A percentile compares a stretch with the other conserved stretches of the same genome.
Evolutionary conservation across 176 grass and related monocot genomes (phyloP).

Genomic region (Aegilops bicornis): DNA sequence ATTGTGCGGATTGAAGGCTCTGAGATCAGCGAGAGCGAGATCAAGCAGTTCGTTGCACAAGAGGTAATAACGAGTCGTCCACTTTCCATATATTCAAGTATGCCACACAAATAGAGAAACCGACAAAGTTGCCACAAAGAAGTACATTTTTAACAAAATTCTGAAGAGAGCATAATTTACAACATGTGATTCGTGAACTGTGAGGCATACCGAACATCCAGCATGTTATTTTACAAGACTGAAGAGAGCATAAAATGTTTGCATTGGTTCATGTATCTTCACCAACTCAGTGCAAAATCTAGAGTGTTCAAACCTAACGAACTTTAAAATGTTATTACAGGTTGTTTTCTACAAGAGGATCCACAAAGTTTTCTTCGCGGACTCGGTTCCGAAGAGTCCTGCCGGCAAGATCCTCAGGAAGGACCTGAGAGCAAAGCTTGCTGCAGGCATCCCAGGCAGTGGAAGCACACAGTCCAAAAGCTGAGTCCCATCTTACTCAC

Average conservation of each 20-base stretch:
- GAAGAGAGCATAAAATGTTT: not conserved
- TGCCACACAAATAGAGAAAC: not conserved
- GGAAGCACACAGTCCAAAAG: conserved; percentile 21
- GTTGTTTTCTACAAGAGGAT: conserved; percentile 98
- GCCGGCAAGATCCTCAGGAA: conserved; percentile 94
- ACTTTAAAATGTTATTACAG: conserved; percentile 26
- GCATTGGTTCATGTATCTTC: not conserved
- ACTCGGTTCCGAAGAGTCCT: conserved; percentile 78
- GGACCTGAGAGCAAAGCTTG: conserved; percentile 80
- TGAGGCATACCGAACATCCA: too few species aligned
- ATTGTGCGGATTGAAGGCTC: conserved; percentile 69
- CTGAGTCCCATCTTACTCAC: not conserved
- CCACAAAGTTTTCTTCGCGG: conserved; percentile 71
- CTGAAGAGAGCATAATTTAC: not conserved
- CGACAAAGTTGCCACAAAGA: not conserved
- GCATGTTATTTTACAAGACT: not conserved
- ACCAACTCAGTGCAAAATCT: not conserved
- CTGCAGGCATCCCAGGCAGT: conserved; percentile 29
- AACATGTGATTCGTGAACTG: too few species aligned
- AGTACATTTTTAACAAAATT: not conserved
- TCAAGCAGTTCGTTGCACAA: conserved; percentile 83
- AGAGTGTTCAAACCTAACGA: not conserved
- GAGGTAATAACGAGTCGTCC: conserved; percentile 44
- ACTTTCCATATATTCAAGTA: not conserved
- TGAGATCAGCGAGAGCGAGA: conserved; percentile 73